A percentile compares a stretch with the other conserved stretches of the same genome.
phyloP scores from a whole-genome alignment of 768 basidiomycete genomes.

The Hortiboletus flavorubellus region DNA sequence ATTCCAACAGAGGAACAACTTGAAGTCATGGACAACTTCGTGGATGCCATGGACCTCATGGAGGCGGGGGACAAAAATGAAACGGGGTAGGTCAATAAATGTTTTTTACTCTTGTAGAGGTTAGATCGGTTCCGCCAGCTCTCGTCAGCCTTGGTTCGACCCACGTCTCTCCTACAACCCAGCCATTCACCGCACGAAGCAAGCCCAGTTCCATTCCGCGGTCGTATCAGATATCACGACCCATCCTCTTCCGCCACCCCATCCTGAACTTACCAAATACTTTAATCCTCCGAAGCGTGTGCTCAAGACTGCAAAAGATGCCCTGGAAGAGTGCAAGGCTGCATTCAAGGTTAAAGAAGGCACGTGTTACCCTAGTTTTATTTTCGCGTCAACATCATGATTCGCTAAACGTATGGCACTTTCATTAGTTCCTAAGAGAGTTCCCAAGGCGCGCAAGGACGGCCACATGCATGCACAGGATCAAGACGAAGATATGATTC shows the following conservation, averaged over 20 bases:
- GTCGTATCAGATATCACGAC: slow-evolving; percentile 68
- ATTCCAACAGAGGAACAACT: slow-evolving; percentile 77
- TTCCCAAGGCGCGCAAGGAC: slow-evolving; percentile 54
- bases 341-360: slow-evolving; percentile 80
- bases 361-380: slow-evolving; percentile 21
- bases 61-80: slow-evolving; percentile 73
- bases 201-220: slow-evolving; percentile 89
- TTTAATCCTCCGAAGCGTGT: slow-evolving; percentile 73
- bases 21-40: slow-evolving; percentile 81
- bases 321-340: slow-evolving; percentile 59
- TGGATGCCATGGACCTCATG: slow-evolving; percentile 87
- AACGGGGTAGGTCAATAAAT: slow-evolving; percentile 52
- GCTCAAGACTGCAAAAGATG: slow-evolving; percentile 53
- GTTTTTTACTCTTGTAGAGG: not conserved
- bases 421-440: slow-evolving; percentile 59
- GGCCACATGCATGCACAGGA: slow-evolving; percentile 60
- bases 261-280: slow-evolving; percentile 81
- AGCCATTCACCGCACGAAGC: slow-evolving; percentile 85
- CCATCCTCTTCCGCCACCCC: slow-evolving; percentile 80
- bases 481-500: slow-evolving; percentile 57
- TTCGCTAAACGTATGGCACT: not conserved
- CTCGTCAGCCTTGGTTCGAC: slow-evolving; percentile 71
- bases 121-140: slow-evolving; percentile 38
- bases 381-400: not conserved
- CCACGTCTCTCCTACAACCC: slow-evolving; percentile 81